Percentiles rank a stretch among this genome's conserved stretches.
These are phyloP conservation scores for Sphagnum contortum DNA, from an alignment of 225 moss, liverwort and hornwort genomes.

Conservation along the genomic window DNA sequence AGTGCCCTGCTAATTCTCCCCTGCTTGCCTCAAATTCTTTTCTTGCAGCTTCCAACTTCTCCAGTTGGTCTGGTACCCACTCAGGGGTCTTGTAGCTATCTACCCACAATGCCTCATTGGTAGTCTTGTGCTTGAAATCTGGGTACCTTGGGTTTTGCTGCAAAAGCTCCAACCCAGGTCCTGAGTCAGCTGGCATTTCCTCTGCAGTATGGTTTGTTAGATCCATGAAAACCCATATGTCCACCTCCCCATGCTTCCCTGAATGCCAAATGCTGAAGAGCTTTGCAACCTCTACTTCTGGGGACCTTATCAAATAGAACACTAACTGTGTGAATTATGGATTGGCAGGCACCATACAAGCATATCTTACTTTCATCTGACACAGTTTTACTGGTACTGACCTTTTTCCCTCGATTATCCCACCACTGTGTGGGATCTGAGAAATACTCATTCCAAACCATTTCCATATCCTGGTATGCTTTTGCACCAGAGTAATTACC, in stretches of 20 bases:
- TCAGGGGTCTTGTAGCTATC: conserved; percentile 64
- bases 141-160: conserved; percentile 83
- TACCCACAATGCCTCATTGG: conserved; percentile 79
- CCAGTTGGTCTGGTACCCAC: conserved; percentile 71
- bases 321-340: no score
- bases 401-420: conserved; percentile 81
- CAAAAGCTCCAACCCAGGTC: conserved; percentile 5
- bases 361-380: neutral
- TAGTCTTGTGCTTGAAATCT: conserved; percentile 91
- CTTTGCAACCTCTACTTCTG: no score
- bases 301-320: no score
- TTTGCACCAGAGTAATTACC: conserved; percentile 17
- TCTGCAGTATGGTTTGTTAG: no score
- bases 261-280: no score
- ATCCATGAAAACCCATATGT: no score
- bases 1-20: conserved; percentile 2
- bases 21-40: conserved; percentile 32
- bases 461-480: conserved; percentile 43
- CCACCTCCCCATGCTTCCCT: no score
- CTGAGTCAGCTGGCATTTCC: no score
- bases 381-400: conserved; percentile 11
- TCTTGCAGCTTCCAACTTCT: conserved; percentile 39
- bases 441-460: conserved; percentile 82
- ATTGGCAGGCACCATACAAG: neutral
- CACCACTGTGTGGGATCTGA: conserved; percentile 90